These are phyloP conservation scores for Penicillium hordei DNA, from an alignment of 2,329 filamentous ascomycete species.

Conservation along the genomic window DNA sequence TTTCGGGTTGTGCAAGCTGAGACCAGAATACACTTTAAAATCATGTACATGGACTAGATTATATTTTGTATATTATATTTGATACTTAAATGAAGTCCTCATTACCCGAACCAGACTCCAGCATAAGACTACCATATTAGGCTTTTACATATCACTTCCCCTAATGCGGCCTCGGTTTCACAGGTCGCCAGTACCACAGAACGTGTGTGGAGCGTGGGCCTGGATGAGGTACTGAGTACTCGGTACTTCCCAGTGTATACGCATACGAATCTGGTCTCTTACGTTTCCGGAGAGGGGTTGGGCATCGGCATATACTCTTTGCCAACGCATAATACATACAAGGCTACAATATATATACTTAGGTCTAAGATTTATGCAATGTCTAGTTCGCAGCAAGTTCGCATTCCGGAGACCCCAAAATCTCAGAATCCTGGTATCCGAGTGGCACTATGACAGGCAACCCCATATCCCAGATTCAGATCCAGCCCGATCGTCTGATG, in stretches of 20 bases:
- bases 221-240: conserved; percentile 6
- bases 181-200: conserved; percentile 1
- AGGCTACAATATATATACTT: neutral
- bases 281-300: conserved; percentile 18
- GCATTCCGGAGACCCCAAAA: conserved; percentile 6
- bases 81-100: neutral
- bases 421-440: neutral
- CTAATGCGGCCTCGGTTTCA: conserved; percentile 2
- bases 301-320: neutral
- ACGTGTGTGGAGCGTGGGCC: neutral
- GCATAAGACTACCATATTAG: neutral
- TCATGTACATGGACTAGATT: conserved; percentile 7
- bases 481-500: neutral
- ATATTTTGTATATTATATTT: neutral
- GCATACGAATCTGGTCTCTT: neutral
- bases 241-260: neutral
- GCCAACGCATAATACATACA: conserved; percentile 2
- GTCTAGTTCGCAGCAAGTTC: conserved; percentile 9
- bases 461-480: conserved; percentile 1
- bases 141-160: neutral
- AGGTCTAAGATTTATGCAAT: neutral
- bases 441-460: conserved; percentile 1
- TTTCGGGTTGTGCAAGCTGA: conserved; percentile 6
- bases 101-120: conserved; percentile 11
- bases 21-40: neutral